phyloP scores from a whole-genome alignment of 192 early-diverging fungal genomes.

The Rhizophagus prolifer region DNA sequence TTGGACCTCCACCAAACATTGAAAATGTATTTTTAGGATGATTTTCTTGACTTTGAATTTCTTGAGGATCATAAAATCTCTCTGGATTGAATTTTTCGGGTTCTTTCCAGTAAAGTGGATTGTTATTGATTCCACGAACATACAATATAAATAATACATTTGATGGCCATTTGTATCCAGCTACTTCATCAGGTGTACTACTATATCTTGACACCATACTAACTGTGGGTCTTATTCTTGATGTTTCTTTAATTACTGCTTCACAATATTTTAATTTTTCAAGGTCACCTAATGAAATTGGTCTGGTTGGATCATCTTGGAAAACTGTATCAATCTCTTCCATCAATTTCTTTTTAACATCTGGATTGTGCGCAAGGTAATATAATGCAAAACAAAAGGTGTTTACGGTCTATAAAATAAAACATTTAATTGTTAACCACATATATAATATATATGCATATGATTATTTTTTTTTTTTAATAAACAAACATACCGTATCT shows the following conservation, averaged over 20 bases:
- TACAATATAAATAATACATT: constrained; percentile 5
- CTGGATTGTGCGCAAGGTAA: neutral
- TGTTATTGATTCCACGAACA: constrained; percentile 14
- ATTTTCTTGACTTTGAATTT: neutral
- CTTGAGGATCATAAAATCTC: neutral
- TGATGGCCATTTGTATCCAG: neutral
- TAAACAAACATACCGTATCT: neutral
- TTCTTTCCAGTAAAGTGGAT: constrained; percentile 12
- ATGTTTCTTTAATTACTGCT: constrained; percentile 10
- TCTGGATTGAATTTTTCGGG: constrained; percentile 1
- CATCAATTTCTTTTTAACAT: constrained; percentile 11
- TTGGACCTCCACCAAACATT: constrained; percentile 12
- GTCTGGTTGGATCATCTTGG: neutral
- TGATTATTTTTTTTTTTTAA: neutral
- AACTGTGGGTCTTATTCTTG: constrained; percentile 11
- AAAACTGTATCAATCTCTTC: neutral
- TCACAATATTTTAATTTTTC: constrained; percentile 6
- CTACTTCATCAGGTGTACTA: neutral
- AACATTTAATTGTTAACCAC: too few relatives aligned
- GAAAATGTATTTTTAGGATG: neutral
- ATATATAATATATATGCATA: neutral
- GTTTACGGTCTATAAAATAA: neutral
- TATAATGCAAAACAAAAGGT: constrained; percentile 8
- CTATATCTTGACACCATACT: constrained; percentile 6
- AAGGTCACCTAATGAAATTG: neutral